These are phyloP conservation scores for Epichloe baconii DNA, from an alignment of 2,329 filamentous ascomycete genomes.

Conservation along the genomic window DNA sequence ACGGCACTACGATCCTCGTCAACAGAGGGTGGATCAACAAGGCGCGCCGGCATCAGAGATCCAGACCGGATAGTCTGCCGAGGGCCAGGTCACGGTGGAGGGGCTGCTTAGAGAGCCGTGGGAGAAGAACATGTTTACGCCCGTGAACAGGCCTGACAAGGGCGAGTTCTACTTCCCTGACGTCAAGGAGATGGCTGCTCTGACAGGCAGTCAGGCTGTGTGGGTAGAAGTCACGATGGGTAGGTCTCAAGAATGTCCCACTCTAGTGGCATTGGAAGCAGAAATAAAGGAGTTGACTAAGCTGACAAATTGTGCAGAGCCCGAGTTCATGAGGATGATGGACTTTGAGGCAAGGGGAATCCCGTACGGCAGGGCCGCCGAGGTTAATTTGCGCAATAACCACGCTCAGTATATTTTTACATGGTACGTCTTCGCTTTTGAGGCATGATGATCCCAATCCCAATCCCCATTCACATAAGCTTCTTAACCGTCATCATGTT, in stretches of 20 bases:
- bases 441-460: background rate
- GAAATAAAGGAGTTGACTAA: too few species aligned
- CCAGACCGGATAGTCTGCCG: slow-evolving; percentile 54
- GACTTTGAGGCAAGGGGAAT: slow-evolving; percentile 69
- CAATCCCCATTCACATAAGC: background rate
- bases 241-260: slow-evolving; percentile 24
- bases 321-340: slow-evolving; percentile 63
- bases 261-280: too few species aligned
- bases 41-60: slow-evolving; percentile 51
- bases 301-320: slow-evolving; percentile 36
- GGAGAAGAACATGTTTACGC: slow-evolving; percentile 98
- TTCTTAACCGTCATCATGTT: background rate
- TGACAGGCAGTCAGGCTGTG: slow-evolving; percentile 72
- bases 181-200: slow-evolving; percentile 75
- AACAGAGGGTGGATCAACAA: slow-evolving; percentile 88
- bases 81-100: slow-evolving; percentile 63
- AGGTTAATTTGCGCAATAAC: slow-evolving; percentile 91
- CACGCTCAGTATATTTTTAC: slow-evolving; percentile 98
- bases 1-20: slow-evolving; percentile 62
- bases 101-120: slow-evolving; percentile 79
- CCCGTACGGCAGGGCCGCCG: slow-evolving; percentile 74
- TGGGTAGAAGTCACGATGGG: slow-evolving; percentile 96
- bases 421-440: slow-evolving; percentile 52
- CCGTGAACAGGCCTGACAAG: slow-evolving; percentile 70
- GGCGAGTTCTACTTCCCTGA: slow-evolving; percentile 93